A percentile compares a stretch with the other conserved stretches of the same genome.
Conservation (phyloP, 371 early-diverging fungal genomes). For the Rhizomucor pusillus region DNA sequence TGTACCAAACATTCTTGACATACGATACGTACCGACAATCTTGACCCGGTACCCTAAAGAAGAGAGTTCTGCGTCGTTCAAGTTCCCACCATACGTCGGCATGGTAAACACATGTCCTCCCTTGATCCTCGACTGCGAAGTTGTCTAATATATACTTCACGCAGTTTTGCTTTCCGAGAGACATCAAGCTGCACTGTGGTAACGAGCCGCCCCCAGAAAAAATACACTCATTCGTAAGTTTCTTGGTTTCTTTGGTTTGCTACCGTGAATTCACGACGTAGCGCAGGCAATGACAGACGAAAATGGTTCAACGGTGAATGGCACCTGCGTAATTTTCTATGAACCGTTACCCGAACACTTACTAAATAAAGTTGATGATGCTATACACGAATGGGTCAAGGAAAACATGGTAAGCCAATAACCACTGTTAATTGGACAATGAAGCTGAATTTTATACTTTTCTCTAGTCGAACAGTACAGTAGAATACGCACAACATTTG, state of each 20-base stretch:
- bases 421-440: not conserved
- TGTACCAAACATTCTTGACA: conserved; percentile 35
- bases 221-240: conserved; percentile 67
- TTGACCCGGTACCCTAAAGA: conserved; percentile 37
- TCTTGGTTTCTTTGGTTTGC: not conserved
- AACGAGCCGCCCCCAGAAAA: conserved; percentile 60
- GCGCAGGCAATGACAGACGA: conserved; percentile 67
- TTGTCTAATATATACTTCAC: not conserved
- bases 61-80: conserved; percentile 24
- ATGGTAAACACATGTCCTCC: conserved; percentile 49
- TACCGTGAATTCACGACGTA: not conserved
- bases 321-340: conserved; percentile 69
- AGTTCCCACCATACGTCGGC: conserved; percentile 63
- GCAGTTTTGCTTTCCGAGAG: conserved; percentile 82
- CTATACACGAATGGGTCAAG: conserved; percentile 50
- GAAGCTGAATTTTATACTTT: not conserved
- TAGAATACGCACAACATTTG: conserved; percentile 56
- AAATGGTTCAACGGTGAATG: conserved; percentile 64
- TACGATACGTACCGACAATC: conserved; percentile 39
- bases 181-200: conserved; percentile 52
- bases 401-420: conserved; percentile 44
- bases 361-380: conserved; percentile 42
- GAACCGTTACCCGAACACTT: conserved; percentile 48
- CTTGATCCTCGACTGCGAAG: not conserved
- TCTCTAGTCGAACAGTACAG: conserved; percentile 42